These are phyloP conservation scores for Pestalotiopsis sp. DNA, from an alignment of 2,329 filamentous ascomycete species.

Conservation along the genomic window DNA sequence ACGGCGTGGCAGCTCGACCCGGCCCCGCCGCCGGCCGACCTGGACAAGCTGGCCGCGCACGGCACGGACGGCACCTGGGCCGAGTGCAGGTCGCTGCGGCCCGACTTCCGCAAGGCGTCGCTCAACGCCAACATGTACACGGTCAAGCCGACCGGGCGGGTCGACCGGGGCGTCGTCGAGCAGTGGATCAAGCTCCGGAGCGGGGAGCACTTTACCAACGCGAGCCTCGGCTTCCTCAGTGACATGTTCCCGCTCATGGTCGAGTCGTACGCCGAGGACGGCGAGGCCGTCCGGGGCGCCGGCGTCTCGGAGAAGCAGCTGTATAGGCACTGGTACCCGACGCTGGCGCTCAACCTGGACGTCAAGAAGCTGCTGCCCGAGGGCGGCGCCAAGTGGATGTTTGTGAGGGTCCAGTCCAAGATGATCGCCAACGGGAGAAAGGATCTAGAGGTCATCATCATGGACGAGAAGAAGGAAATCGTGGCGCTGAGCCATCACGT, in stretches of 20 bases:
- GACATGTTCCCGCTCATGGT: conserved; percentile 33
- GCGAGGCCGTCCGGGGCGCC: not conserved
- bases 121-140: conserved; percentile 23
- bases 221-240: conserved; percentile 28
- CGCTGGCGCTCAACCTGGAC: conserved; percentile 68
- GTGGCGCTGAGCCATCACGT: conserved; percentile 35
- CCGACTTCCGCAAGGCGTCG: conserved; percentile 27
- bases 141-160: conserved; percentile 26
- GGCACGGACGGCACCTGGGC: conserved; percentile 31
- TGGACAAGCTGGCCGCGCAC: conserved; percentile 18
- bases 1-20: conserved; percentile 55
- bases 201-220: conserved; percentile 28
- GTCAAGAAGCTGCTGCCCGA: conserved; percentile 70
- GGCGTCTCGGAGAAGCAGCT: not conserved
- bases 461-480: conserved; percentile 28
- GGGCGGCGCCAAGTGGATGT: conserved; percentile 69
- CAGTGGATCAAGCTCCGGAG: conserved; percentile 32
- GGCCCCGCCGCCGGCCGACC: conserved; percentile 25
- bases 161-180: conserved; percentile 25
- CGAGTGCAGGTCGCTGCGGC: conserved; percentile 21
- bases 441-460: conserved; percentile 32
- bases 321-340: conserved; percentile 62
- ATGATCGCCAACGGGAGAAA: conserved; percentile 24
- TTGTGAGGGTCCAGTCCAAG: conserved; percentile 50
- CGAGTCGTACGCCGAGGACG: conserved; percentile 16